A percentile compares a stretch with the other conserved stretches of the same genome.
Evolutionary conservation across 2,329 filamentous ascomycete genomes (phyloP).

Genomic region (Emmonsiellopsis sp.): DNA sequence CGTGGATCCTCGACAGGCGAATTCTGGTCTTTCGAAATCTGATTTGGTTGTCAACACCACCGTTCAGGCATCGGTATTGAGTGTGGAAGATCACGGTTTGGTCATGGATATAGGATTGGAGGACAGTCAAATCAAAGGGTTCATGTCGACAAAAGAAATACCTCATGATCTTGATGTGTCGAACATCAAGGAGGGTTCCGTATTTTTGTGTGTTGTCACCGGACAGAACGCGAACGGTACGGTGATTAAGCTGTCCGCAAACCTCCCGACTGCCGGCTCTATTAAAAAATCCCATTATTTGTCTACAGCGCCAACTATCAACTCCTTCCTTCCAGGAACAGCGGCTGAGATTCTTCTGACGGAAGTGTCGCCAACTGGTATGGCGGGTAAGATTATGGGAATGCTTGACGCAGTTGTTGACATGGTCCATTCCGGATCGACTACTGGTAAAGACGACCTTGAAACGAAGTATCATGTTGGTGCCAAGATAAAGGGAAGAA

Average conservation of each 20-base stretch:
- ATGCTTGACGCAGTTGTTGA: slow-evolving; percentile 86
- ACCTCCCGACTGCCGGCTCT: slow-evolving; percentile 60
- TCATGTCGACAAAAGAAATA: slow-evolving; percentile 76
- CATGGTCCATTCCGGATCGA: slow-evolving; percentile 74
- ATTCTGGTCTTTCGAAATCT: slow-evolving; percentile 62
- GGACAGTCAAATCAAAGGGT: slow-evolving; percentile 57
- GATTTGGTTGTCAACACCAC: slow-evolving; percentile 68
- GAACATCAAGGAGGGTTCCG: slow-evolving; percentile 69
- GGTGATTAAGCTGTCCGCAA: slow-evolving; percentile 75
- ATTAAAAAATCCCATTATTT: slow-evolving; percentile 57
- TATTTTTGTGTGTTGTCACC: slow-evolving; percentile 74
- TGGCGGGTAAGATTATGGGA: slow-evolving; percentile 85
- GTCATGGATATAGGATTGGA: slow-evolving; percentile 84
- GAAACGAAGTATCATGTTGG: slow-evolving; percentile 73
- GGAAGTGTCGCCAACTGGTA: slow-evolving; percentile 63
- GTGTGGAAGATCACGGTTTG: slow-evolving; percentile 91
- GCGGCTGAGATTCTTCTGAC: slow-evolving; percentile 76
- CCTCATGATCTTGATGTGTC: slow-evolving; percentile 56
- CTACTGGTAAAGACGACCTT: slow-evolving; percentile 59
- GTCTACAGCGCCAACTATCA: slow-evolving; percentile 72
- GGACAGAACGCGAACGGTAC: slow-evolving; percentile 69
- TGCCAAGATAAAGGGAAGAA: slow-evolving; percentile 72
- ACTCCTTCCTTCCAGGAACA: slow-evolving; percentile 86
- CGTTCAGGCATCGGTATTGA: slow-evolving; percentile 78
- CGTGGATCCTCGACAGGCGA: slow-evolving; percentile 68